Conservation (phyloP, 1,284 basidiomycete species). For the Vanrija sp. region DNA sequence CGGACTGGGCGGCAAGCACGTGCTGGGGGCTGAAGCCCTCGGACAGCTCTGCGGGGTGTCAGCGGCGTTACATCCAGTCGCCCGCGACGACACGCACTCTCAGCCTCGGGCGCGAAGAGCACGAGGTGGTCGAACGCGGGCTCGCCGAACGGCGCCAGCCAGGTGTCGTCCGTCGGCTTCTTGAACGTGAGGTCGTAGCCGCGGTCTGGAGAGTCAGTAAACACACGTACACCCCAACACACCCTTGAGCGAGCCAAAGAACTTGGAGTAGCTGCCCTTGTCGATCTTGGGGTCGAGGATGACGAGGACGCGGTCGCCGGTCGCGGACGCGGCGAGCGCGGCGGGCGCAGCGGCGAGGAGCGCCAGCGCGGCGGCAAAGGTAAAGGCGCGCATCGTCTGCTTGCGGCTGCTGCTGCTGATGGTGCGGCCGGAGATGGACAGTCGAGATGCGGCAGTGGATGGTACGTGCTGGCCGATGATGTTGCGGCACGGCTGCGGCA, state of each 20-base stretch:
- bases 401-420: neutral
- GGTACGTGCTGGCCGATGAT: no score
- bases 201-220: slow-evolving; percentile 53
- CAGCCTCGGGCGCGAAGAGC: slow-evolving; percentile 73
- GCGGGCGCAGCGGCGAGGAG: slow-evolving; percentile 6
- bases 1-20: slow-evolving; percentile 67
- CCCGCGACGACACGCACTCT: slow-evolving; percentile 57
- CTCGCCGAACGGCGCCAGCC: slow-evolving; percentile 65
- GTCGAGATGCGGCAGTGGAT: neutral
- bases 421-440: neutral
- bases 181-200: slow-evolving; percentile 82
- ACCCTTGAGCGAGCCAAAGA: slow-evolving; percentile 77
- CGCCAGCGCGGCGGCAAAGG: slow-evolving; percentile 3
- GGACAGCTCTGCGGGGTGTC: slow-evolving; percentile 4
- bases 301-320: slow-evolving; percentile 77
- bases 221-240: slow-evolving; percentile 13
- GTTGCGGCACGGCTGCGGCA: no score
- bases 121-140: slow-evolving; percentile 77
- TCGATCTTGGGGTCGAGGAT: slow-evolving; percentile 68
- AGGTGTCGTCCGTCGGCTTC: slow-evolving; percentile 62
- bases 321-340: slow-evolving; percentile 58
- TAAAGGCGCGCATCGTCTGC: slow-evolving; percentile 7
- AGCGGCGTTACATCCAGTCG: neutral
- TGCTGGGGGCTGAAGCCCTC: slow-evolving; percentile 72
- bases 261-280: slow-evolving; percentile 67